These are phyloP conservation scores for Xanthoconium stramineum DNA, from an alignment of 768 basidiomycete genomes.

Conservation along the genomic window DNA sequence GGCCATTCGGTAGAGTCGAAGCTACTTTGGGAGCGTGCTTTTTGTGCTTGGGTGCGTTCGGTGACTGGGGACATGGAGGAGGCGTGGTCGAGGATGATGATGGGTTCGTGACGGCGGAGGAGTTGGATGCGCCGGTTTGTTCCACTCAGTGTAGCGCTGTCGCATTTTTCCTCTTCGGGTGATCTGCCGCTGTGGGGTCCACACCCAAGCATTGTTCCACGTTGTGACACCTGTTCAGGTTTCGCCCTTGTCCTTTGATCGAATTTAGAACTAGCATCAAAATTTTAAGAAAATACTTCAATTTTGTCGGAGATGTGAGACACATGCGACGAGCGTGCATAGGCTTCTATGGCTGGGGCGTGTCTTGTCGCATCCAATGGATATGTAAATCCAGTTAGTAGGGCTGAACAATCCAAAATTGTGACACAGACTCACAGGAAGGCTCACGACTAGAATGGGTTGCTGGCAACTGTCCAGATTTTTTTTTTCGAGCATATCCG, in stretches of 20 bases:
- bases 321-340: too few species aligned
- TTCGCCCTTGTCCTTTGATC: constrained; percentile 1
- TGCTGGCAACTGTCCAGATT: too few species aligned
- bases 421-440: too few species aligned
- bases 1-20: constrained; percentile 21
- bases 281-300: too few species aligned
- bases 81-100: not conserved
- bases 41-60: not conserved
- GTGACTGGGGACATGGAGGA: not conserved
- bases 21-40: not conserved
- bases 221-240: not conserved
- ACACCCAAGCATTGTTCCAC: constrained; percentile 4
- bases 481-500: too few species aligned
- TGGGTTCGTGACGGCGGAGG: not conserved
- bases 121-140: not conserved
- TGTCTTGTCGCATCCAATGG: too few species aligned
- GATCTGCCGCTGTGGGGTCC: not conserved
- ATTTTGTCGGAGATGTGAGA: too few species aligned
- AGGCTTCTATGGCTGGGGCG: too few species aligned
- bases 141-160: not conserved
- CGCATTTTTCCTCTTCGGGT: not conserved
- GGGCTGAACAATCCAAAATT: too few species aligned
- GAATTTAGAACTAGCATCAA: not conserved
- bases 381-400: too few species aligned
- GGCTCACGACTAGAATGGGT: too few species aligned